Base-by-base conservation (phyloP, 1,284 basidiomycete genomes). In the Trichosporon ovoides region DNA sequence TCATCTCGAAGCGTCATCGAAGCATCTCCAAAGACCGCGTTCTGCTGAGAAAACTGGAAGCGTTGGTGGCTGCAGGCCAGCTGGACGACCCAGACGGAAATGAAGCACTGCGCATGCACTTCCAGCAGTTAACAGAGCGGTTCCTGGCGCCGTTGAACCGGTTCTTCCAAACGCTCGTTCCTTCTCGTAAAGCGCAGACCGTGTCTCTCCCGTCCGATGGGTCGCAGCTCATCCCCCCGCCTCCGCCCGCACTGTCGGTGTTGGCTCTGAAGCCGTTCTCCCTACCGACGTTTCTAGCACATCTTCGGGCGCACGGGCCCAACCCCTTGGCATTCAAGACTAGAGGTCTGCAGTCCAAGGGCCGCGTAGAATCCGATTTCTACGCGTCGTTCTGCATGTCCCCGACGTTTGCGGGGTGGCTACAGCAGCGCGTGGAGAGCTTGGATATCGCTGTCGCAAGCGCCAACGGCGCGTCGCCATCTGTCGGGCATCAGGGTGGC, bases 71-170 rank as follows among this genome's bases (percentile, higher is more conserved):
- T 0, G 70, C 70, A 28, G 75, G 76, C 4, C 69, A 68, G n/a
- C 55, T 72, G 12, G 74, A 77, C 57, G 71, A 75, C 58, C 61
- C 66, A 0, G 69, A 85, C 4, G 82, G 86, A 9, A 82, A 84
- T 57, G 78, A 78, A 4, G 73, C 80, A n/a, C 81, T 98, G 31
- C 84, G 91, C 20, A 82, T 85, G 40, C 92, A 97, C 73, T 93
- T 98, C 76, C 85, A 87, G 57, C 85, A 89, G 51, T 82, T 95
- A 22, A 94, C 95, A 0, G 90, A 88, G 28, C 86, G 87, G 38
- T 82, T 98, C 59, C 83, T 98, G n/a, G 86, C 91, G 1, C 95
- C 95, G 0, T 81, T 98, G 3, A 88, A 94, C 68, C 85, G 94
- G 61, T 98, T 98, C 80, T 86, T 98, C 51, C 89, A 92, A 62